These are phyloP conservation scores for Knoxdaviesia proteae DNA, from an alignment of 2,329 filamentous ascomycete genomes.

Conservation along the genomic window DNA sequence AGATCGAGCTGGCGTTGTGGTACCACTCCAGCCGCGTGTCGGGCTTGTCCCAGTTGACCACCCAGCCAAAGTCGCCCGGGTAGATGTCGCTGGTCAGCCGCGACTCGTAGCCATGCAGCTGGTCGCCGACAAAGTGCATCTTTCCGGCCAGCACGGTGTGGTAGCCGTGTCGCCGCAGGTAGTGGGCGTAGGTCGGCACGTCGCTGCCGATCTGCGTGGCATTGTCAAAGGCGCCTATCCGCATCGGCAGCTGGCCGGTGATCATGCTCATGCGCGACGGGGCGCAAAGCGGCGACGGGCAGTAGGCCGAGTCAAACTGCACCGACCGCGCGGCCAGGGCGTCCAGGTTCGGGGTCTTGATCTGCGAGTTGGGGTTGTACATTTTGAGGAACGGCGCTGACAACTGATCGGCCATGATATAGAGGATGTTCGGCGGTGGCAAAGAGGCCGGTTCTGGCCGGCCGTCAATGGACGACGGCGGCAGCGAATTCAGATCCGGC, in stretches of 20 bases:
- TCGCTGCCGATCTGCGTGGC: conserved; percentile 68
- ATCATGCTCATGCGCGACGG: conserved; percentile 91
- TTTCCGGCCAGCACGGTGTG: conserved; percentile 83
- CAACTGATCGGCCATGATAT: conserved; percentile 95
- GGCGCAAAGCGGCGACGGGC: conserved; percentile 79
- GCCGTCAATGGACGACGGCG: conserved; percentile 23
- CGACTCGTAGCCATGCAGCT: conserved; percentile 84
- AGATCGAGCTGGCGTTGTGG: conserved; percentile 84
- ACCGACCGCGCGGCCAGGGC: conserved; percentile 61
- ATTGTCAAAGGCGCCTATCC: conserved; percentile 84
- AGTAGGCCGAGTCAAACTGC: conserved; percentile 86
- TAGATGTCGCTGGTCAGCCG: conserved; percentile 91
- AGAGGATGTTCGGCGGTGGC: conserved; percentile 27
- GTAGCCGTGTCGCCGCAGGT: conserved; percentile 66
- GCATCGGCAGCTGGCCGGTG: conserved; percentile 74
- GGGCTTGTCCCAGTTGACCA: conserved; percentile 86
- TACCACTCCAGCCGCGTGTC: conserved; percentile 80
- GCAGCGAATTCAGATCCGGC: conserved; percentile 54
- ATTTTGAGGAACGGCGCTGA: conserved; percentile 80
- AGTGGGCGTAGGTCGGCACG: conserved; percentile 80
- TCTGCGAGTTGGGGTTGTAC: conserved; percentile 72
- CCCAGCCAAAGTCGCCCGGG: conserved; percentile 84
- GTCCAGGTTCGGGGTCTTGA: conserved; percentile 83
- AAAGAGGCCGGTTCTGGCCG: conserved; percentile 4
- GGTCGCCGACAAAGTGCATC: conserved; percentile 95